Percentiles rank a stretch among this genome's conserved stretches.
phyloP scores from a whole-genome alignment of 164 flowering plant genomes.

The Magnolia changhungtana region DNA sequence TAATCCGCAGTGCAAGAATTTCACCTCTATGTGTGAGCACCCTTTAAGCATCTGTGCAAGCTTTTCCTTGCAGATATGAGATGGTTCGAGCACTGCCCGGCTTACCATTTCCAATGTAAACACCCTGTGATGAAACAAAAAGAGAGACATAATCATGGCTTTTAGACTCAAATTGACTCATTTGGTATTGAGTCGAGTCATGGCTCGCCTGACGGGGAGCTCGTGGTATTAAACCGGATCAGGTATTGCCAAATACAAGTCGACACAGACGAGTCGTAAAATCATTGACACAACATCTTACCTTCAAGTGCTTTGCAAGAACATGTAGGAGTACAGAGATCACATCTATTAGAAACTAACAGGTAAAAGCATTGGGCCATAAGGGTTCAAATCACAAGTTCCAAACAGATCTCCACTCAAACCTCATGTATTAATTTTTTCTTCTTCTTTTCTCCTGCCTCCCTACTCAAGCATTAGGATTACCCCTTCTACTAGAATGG shows the following conservation, averaged over 20 bases:
- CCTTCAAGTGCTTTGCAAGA: not conserved
- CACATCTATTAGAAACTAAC: not conserved
- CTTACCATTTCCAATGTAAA: conserved; percentile 34
- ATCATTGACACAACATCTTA: no score
- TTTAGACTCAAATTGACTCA: no score
- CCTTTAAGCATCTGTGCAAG: conserved; percentile 25
- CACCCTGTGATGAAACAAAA: conserved; percentile 25
- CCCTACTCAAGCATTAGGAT: not conserved
- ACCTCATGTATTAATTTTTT: not conserved
- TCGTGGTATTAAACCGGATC: no score
- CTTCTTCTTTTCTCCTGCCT: not conserved
- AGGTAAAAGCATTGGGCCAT: not conserved
- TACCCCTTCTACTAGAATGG: not conserved
- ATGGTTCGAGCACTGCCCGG: conserved; percentile 6
- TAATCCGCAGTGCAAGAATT: not conserved
- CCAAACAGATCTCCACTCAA: not conserved
- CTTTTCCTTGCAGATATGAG: conserved; percentile 9
- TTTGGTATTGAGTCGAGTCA: no score
- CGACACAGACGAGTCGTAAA: no score
- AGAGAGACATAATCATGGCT: not conserved
- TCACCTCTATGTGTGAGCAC: conserved; percentile 36
- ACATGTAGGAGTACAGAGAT: not conserved
- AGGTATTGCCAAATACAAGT: no score
- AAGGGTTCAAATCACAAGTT: not conserved
- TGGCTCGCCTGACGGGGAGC: no score